These are phyloP conservation scores for Xylaria longipes DNA, from an alignment of 495 filamentous ascomycete species.

Conservation along the genomic window DNA sequence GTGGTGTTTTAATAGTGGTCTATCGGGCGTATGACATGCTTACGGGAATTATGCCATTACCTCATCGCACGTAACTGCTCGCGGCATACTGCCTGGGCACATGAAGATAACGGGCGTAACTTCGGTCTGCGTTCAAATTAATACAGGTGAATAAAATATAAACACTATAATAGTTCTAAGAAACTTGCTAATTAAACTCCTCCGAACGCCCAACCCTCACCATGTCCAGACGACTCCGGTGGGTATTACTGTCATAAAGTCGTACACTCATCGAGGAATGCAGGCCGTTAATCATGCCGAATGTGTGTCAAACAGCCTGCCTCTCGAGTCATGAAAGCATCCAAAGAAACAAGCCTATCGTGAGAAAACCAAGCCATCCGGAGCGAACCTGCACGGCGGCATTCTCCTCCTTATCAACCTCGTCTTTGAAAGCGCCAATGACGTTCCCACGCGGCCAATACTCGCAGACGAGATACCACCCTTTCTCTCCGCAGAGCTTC, in stretches of 20 bases:
- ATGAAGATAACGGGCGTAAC: neutral
- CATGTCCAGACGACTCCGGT: neutral
- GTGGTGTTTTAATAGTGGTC: neutral
- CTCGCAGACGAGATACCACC: constrained; percentile 83
- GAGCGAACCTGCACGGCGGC: constrained; percentile 24
- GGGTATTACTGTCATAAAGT: neutral
- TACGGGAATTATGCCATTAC: neutral
- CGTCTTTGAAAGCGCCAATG: constrained; percentile 58
- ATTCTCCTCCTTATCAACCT: constrained; percentile 48
- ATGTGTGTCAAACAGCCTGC: neutral
- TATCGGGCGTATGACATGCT: neutral
- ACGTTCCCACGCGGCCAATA: constrained; percentile 80
- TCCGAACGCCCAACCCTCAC: neutral
- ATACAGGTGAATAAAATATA: neutral
- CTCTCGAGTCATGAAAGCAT: neutral
- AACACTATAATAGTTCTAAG: neutral
- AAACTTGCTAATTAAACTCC: neutral
- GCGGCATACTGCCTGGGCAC: neutral
- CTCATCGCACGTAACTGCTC: neutral
- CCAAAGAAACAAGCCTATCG: neutral
- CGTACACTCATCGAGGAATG: neutral
- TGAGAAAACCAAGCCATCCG: neutral
- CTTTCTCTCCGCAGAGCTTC: constrained; percentile 60
- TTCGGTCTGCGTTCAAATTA: neutral
- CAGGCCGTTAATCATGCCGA: neutral